Evolutionary conservation across 805 yeast genomes (phyloP).

Genomic region (Saturnispora galanensis): DNA sequence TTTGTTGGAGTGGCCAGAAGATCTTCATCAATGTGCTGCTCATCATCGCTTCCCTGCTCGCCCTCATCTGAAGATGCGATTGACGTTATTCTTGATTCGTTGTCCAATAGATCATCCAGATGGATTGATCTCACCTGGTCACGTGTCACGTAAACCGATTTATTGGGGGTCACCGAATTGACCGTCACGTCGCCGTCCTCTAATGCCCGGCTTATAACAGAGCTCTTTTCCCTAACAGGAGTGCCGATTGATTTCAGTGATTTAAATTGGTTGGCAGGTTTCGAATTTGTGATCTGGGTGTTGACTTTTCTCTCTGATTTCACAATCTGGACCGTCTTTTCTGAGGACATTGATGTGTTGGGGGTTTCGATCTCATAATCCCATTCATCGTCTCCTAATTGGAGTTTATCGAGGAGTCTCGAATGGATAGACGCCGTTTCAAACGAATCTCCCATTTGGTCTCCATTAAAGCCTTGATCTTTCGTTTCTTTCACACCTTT

Average conservation of each 20-base stretch:
- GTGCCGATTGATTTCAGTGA: slow-evolving; percentile 22
- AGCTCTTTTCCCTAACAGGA: slow-evolving; percentile 5
- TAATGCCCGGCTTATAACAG: slow-evolving; percentile 14
- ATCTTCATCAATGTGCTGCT: not conserved
- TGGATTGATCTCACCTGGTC: slow-evolving; percentile 14
- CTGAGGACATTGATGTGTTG: not conserved
- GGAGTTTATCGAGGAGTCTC: slow-evolving; percentile 25
- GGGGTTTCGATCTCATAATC: slow-evolving; percentile 10
- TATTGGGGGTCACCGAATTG: slow-evolving; percentile 14
- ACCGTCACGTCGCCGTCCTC: slow-evolving; percentile 19
- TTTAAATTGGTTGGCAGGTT: slow-evolving; percentile 24
- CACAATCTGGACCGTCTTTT: slow-evolving; percentile 4
- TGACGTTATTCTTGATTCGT: slow-evolving; percentile 6
- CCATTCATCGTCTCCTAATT: slow-evolving; percentile 25
- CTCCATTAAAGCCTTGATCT: not conserved
- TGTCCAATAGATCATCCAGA: slow-evolving; percentile 10
- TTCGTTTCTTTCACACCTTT: not conserved
- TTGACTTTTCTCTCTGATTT: slow-evolving; percentile 3
- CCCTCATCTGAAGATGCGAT: slow-evolving; percentile 3
- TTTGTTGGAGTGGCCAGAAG: slow-evolving; percentile 9
- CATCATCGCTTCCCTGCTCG: slow-evolving; percentile 1
- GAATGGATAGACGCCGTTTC: slow-evolving; percentile 17
- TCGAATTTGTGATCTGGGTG: not conserved
- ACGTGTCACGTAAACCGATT: slow-evolving; percentile 9
- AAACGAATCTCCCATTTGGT: too few species aligned